Percentiles rank a stretch among this genome's conserved stretches.
phyloP scores from a whole-genome alignment of 2,329 filamentous ascomycete genomes.

The Neonectria hederae region DNA sequence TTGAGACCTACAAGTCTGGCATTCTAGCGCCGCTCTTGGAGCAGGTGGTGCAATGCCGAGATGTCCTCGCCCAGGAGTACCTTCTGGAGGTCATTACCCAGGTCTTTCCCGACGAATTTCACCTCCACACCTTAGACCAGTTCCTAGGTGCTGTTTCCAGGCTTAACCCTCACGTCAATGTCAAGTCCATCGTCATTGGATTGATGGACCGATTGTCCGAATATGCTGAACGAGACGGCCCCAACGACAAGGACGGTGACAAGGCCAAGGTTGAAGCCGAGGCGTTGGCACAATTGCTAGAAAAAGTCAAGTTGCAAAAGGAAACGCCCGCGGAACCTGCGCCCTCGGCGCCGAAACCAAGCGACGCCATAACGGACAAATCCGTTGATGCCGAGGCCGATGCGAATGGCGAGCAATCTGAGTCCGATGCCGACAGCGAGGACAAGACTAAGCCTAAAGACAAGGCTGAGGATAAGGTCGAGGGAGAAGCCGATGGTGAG shows the following conservation, averaged over 20 bases:
- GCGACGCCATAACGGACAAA: conserved; percentile 36
- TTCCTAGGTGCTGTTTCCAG: conserved; percentile 92
- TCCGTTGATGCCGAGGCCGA: conserved; percentile 41
- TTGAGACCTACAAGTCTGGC: conserved; percentile 91
- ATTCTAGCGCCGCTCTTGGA: conserved; percentile 91
- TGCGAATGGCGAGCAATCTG: conserved; percentile 47
- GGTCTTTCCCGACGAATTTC: conserved; percentile 98
- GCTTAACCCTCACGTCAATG: conserved; percentile 94
- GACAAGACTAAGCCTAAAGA: conserved; percentile 28
- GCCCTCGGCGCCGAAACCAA: conserved; percentile 33
- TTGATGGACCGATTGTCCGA: conserved; percentile 96
- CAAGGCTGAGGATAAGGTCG: conserved; percentile 42
- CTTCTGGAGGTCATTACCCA: conserved; percentile 98
- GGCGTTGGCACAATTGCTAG: conserved; percentile 79
- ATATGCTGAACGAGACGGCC: conserved; percentile 90
- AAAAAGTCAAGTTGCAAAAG: conserved; percentile 78
- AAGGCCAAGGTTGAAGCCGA: conserved; percentile 84
- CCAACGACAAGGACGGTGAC: conserved; percentile 70
- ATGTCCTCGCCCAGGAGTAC: conserved; percentile 97
- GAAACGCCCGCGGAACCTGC: conserved; percentile 47
- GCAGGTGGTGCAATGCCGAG: conserved; percentile 96
- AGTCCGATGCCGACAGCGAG: conserved; percentile 43
- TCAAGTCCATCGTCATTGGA: conserved; percentile 97
- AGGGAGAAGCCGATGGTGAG: conserved; percentile 39
- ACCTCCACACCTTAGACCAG: conserved; percentile 95